Conservation (phyloP, 2,329 filamentous ascomycete species). For the Sporothrix luriei region DNA sequence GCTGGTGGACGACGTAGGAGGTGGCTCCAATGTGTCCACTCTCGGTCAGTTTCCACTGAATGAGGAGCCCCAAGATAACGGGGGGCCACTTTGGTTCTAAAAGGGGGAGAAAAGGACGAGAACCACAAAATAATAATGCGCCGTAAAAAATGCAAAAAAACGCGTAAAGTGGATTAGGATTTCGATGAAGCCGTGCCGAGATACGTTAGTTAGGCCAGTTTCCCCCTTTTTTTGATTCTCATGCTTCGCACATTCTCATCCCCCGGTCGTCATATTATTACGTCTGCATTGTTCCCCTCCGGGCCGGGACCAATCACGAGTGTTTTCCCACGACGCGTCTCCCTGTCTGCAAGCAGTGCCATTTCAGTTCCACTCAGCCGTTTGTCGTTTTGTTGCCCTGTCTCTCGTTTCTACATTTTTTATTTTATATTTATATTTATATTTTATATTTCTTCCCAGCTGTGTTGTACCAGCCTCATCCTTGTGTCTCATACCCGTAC, state of each 20-base stretch:
- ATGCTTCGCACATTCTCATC: not conserved
- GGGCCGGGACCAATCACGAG: conserved; percentile 10
- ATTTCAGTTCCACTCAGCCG: conserved; percentile 13
- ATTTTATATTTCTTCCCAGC: not conserved
- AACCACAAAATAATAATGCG: not conserved
- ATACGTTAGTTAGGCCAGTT: not conserved
- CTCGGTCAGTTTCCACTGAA: not conserved
- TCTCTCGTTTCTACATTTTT: not conserved
- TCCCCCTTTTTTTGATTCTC: not conserved
- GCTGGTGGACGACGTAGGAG: not conserved
- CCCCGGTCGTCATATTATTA: conserved; percentile 16
- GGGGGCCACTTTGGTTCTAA: not conserved
- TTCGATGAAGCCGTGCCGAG: conserved; percentile 14
- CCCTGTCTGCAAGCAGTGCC: conserved; percentile 4
- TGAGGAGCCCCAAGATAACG: conserved; percentile 17
- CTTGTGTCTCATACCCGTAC: conserved; percentile 8
- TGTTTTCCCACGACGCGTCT: conserved; percentile 11
- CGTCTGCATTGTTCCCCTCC: not conserved
- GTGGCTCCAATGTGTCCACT: conserved; percentile 5
- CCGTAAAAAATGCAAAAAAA: not conserved
- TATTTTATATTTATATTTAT: too few relatives aligned
- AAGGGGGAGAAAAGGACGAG: not conserved
- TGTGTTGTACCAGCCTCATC: not conserved
- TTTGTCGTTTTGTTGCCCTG: not conserved
- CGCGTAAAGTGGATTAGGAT: conserved; percentile 20